Evolutionary conservation across 139 green algal genomes (phyloP).

Genomic region (Chlamydomonas sp.): DNA sequence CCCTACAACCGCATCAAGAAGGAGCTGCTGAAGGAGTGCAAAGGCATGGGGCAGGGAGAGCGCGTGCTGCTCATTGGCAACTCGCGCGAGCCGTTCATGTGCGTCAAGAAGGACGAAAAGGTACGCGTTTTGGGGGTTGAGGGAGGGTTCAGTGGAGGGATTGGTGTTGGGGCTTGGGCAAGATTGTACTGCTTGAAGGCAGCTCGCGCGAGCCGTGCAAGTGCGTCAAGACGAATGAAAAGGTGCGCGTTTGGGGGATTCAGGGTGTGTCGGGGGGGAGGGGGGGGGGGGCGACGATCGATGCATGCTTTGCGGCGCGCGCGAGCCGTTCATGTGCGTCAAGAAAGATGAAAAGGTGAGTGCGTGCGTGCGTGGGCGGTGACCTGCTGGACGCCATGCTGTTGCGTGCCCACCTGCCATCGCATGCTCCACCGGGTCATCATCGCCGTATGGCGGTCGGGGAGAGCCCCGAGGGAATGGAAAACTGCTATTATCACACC

Average conservation of each 20-base stretch:
- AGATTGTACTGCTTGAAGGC: slow-evolving; percentile 71
- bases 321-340: slow-evolving; percentile 61
- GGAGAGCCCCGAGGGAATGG: too few species aligned
- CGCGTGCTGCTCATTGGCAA: slow-evolving; percentile 71
- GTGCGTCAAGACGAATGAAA: not conserved
- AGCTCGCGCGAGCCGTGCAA: slow-evolving; percentile 43
- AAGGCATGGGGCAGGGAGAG: slow-evolving; percentile 38
- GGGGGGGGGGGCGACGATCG: too few species aligned
- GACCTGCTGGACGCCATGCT: not conserved
- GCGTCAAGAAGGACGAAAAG: slow-evolving; percentile 70
- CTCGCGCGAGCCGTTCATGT: slow-evolving; percentile 57
- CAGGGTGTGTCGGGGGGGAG: too few species aligned
- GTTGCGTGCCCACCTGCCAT: too few species aligned
- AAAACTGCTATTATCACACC: too few species aligned
- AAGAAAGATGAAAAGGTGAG: slow-evolving; percentile 77
- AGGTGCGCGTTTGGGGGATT: slow-evolving; percentile 19
- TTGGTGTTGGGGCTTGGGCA: slow-evolving; percentile 11
- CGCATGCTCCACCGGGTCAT: too few species aligned
- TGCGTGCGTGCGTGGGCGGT: too few species aligned
- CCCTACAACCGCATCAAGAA: slow-evolving; percentile 79
- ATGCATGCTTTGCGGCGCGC: too few species aligned
- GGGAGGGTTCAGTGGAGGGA: not conserved
- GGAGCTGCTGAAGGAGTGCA: slow-evolving; percentile 74
- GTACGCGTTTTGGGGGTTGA: too few species aligned
- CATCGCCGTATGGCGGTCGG: too few species aligned